Conservation (phyloP, 2,329 filamentous ascomycete genomes). For the Lojkania enalia region DNA sequence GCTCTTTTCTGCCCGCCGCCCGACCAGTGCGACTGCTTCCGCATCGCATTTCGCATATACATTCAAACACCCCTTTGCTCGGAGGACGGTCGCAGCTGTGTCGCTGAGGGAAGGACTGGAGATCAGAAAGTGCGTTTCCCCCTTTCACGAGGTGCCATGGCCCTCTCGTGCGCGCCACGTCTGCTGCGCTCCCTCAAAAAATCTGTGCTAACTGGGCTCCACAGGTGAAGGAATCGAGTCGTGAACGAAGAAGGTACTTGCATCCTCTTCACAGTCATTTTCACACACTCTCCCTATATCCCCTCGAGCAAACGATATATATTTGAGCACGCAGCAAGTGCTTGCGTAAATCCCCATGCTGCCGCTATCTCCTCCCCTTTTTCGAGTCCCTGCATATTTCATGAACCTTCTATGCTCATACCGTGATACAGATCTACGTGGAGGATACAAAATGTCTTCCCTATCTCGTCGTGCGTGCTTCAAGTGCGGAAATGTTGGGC, state of each 20-base stretch:
- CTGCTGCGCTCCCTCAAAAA: slow-evolving; percentile 25
- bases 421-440: slow-evolving; percentile 25
- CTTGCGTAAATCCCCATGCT: slow-evolving; percentile 14
- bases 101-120: slow-evolving; percentile 48
- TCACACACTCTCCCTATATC: neutral
- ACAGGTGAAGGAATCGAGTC: slow-evolving; percentile 39
- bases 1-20: slow-evolving; percentile 29
- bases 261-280: neutral
- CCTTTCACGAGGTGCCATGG: neutral
- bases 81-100: slow-evolving; percentile 46
- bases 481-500: slow-evolving; percentile 58
- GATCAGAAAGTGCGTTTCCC: slow-evolving; percentile 35
- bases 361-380: slow-evolving; percentile 15
- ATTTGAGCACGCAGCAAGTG: too few relatives aligned
- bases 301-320: slow-evolving; percentile 19
- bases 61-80: slow-evolving; percentile 21
- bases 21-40: slow-evolving; percentile 16
- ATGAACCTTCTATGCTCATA: slow-evolving; percentile 24
- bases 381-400: slow-evolving; percentile 15
- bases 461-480: slow-evolving; percentile 59
- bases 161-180: slow-evolving; percentile 12
- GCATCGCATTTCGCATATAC: slow-evolving; percentile 18
- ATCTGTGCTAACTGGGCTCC: slow-evolving; percentile 33
- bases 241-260: slow-evolving; percentile 24
- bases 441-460: slow-evolving; percentile 54